Evolutionary conservation across 495 filamentous ascomycete genomes (phyloP).

Genomic region (Durotheca rogersii): DNA sequence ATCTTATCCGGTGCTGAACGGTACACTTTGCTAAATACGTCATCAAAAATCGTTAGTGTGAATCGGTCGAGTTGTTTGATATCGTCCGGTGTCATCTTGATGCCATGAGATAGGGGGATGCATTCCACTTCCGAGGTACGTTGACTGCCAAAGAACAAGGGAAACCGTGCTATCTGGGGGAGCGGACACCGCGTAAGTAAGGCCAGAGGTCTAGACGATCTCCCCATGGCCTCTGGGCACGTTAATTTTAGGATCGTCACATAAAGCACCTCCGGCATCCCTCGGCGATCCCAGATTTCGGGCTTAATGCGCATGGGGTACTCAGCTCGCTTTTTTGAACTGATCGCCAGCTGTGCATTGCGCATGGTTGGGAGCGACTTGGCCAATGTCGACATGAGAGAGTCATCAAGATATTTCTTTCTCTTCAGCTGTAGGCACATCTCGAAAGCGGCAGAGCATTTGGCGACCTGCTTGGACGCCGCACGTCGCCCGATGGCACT

Average conservation of each 20-base stretch:
- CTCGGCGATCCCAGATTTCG: constrained; percentile 62
- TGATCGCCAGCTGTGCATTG: constrained; percentile 85
- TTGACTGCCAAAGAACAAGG: constrained; percentile 66
- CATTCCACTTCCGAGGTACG: constrained; percentile 57
- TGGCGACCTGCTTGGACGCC: constrained; percentile 72
- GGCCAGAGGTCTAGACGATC: constrained; percentile 63
- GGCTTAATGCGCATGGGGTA: constrained; percentile 84
- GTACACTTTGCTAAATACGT: constrained; percentile 87
- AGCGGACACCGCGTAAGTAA: constrained; percentile 69
- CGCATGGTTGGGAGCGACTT: constrained; percentile 80
- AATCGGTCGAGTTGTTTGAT: constrained; percentile 62
- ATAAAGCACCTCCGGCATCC: constrained; percentile 59
- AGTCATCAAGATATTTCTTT: constrained; percentile 65
- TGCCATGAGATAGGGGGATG: constrained; percentile 35
- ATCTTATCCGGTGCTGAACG: constrained; percentile 61
- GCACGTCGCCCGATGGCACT: constrained; percentile 61
- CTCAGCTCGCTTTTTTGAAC: constrained; percentile 66
- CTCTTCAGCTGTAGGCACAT: constrained; percentile 71
- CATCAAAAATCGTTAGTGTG: constrained; percentile 74
- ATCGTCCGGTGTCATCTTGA: constrained; percentile 45
- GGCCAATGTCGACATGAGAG: constrained; percentile 70
- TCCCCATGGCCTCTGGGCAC: constrained; percentile 57
- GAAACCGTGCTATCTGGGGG: constrained; percentile 65
- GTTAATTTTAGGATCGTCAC: constrained; percentile 63
- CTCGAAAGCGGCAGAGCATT: constrained; percentile 87